Evolutionary conservation across 202 grass and related monocot genomes (phyloP).

Genomic region (Schoenoplectus tabernaemontani): DNA sequence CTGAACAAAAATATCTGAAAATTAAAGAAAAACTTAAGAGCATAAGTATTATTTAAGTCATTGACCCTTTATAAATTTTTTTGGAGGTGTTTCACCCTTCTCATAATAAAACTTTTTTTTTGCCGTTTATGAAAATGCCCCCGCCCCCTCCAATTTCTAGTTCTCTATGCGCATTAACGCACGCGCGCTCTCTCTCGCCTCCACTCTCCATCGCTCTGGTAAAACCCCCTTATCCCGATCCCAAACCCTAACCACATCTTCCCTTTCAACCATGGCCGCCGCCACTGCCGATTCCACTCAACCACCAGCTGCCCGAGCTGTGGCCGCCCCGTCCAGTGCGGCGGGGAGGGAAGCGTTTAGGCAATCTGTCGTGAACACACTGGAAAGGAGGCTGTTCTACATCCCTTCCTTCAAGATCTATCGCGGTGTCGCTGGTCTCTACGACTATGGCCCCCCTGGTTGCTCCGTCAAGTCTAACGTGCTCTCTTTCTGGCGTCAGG

Average conservation of each 20-base stretch:
- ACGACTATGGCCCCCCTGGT: conserved; percentile 69
- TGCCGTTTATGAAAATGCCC: neutral
- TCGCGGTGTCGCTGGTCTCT: conserved; percentile 72
- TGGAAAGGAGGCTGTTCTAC: conserved; percentile 77
- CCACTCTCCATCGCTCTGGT: conserved; percentile 10
- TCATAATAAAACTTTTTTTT: neutral
- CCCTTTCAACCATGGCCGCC: conserved; percentile 13
- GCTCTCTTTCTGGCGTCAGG: conserved; percentile 89
- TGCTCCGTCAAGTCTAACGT: conserved; percentile 87
- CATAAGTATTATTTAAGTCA: no score
- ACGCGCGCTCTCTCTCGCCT: neutral
- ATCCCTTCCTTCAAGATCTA: conserved; percentile 96
- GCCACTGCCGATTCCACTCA: conserved; percentile 6
- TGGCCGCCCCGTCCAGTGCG: neutral
- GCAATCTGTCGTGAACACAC: conserved; percentile 68
- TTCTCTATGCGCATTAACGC: conserved; percentile 24
- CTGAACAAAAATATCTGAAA: no score
- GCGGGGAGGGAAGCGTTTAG: conserved; percentile 60
- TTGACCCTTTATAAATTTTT: no score
- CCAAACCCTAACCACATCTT: conserved; percentile 23
- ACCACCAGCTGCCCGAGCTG: neutral
- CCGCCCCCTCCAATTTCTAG: conserved; percentile 12
- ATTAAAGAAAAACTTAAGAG: no score
- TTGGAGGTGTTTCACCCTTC: neutral
- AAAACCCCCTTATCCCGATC: conserved; percentile 13